These are phyloP conservation scores for Exophiala lecanii-corni DNA, from an alignment of 2,329 filamentous ascomycete species.

Conservation along the genomic window DNA sequence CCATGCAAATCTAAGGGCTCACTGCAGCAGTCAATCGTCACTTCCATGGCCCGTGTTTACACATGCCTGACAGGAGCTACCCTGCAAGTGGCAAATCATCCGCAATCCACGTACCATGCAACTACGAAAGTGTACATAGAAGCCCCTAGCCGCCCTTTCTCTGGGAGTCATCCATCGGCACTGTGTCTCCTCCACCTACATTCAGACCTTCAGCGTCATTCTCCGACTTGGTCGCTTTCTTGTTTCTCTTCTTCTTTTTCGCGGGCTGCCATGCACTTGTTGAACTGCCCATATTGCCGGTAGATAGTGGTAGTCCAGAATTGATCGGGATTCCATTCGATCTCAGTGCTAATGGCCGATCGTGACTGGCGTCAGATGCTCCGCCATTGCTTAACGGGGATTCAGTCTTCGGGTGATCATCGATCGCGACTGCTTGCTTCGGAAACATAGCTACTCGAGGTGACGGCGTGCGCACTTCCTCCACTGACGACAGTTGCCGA, in stretches of 20 bases:
- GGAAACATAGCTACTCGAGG: slow-evolving; percentile 21
- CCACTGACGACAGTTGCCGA: slow-evolving; percentile 26
- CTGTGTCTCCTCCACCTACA: slow-evolving; percentile 33
- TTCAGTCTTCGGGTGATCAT: neutral
- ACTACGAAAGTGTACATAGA: slow-evolving; percentile 8
- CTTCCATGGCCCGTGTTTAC: too few relatives aligned
- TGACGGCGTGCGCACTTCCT: slow-evolving; percentile 31
- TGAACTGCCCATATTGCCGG: slow-evolving; percentile 1
- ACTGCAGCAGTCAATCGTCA: too few relatives aligned
- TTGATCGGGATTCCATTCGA: slow-evolving; percentile 29
- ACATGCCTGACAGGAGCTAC: too few relatives aligned
- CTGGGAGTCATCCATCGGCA: slow-evolving; percentile 40
- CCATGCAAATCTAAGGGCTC: too few relatives aligned
- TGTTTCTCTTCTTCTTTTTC: slow-evolving; percentile 41
- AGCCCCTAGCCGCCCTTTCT: slow-evolving; percentile 42
- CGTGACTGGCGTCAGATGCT: slow-evolving; percentile 32
- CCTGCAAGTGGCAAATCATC: too few relatives aligned
- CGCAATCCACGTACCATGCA: neutral
- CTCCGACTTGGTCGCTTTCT: slow-evolving; percentile 35
- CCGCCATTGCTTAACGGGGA: slow-evolving; percentile 19
- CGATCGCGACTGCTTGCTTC: slow-evolving; percentile 2
- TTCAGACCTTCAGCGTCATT: slow-evolving; percentile 31
- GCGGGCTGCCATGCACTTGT: slow-evolving; percentile 36
- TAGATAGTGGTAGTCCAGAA: slow-evolving; percentile 6
- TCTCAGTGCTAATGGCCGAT: slow-evolving; percentile 35